A percentile compares a stretch with the other conserved stretches of the same genome.
phyloP scores from a whole-genome alignment of 768 basidiomycete species.

The Hygrocybe punicea region DNA sequence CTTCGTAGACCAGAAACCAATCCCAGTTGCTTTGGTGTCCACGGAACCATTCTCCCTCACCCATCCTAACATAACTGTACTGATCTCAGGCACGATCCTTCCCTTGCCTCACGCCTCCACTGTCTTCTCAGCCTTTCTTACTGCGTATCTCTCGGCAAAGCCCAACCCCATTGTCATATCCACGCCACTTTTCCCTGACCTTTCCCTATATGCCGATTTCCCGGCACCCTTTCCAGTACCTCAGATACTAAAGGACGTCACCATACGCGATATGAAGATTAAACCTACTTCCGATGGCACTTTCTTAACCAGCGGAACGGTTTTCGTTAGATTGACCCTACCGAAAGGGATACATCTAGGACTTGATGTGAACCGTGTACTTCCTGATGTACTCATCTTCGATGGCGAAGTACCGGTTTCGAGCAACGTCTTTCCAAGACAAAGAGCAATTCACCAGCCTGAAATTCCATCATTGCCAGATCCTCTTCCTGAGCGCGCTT shows the following conservation, averaged over 20 bases:
- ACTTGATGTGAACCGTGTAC: constrained; percentile 59
- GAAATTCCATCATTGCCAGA: constrained; percentile 53
- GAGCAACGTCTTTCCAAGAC: constrained; percentile 16
- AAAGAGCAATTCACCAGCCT: constrained; percentile 3
- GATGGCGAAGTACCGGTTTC: constrained; percentile 65
- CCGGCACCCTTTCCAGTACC: constrained; percentile 66
- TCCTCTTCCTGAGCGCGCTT: constrained; percentile 69
- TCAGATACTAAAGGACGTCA: constrained; percentile 64
- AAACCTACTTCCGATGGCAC: constrained; percentile 39
- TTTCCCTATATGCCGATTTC: constrained; percentile 51
- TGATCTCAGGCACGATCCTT: constrained; percentile 54
- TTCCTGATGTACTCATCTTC: constrained; percentile 75
- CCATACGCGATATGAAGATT: constrained; percentile 73
- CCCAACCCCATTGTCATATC: constrained; percentile 58
- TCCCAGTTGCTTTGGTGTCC: constrained; percentile 54
- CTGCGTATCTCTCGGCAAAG: constrained; percentile 57
- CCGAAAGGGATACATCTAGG: constrained; percentile 65
- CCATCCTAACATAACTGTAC: constrained; percentile 64
- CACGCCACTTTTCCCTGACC: constrained; percentile 49
- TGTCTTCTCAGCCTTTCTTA: constrained; percentile 58
- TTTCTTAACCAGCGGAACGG: constrained; percentile 67
- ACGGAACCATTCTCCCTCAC: constrained; percentile 58
- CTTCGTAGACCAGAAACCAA: constrained; percentile 8
- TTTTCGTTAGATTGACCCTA: constrained; percentile 62
- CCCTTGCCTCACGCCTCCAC: constrained; percentile 45